Evolutionary conservation across 345 rosid genomes (phyloP).

Genomic region (Orychophragmus violaceus): DNA sequence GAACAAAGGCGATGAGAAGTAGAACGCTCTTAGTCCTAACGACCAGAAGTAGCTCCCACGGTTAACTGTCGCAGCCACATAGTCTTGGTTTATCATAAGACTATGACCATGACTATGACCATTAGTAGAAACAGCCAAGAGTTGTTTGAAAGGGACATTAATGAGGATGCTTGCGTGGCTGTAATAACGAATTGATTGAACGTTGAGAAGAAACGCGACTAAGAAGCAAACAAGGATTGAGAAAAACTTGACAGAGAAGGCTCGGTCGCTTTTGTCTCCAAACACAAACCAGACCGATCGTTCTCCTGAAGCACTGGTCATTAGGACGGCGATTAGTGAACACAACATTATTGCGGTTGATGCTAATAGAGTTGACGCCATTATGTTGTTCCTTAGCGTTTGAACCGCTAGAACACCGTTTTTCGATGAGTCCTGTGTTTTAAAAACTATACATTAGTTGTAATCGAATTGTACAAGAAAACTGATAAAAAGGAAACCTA

Average conservation of each 20-base stretch:
- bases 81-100: conserved; percentile 43
- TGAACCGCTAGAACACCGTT: conserved; percentile 87
- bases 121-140: conserved; percentile 18
- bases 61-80: conserved; percentile 63
- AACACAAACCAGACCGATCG: conserved; percentile 34
- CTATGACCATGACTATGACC: conserved; percentile 31
- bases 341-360: conserved; percentile 79
- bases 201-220: conserved; percentile 59
- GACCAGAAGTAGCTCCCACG: conserved; percentile 92
- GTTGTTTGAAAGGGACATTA: conserved; percentile 62
- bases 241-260: conserved; percentile 63
- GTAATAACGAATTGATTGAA: conserved; percentile 78
- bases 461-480: neutral
- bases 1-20: conserved; percentile 80
- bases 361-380: conserved; percentile 89
- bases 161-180: conserved; percentile 88
- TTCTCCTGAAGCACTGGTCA: conserved; percentile 34
- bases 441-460: neutral
- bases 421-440: conserved; percentile 50
- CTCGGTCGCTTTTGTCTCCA: conserved; percentile 52
- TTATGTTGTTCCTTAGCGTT: conserved; percentile 81
- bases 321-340: conserved; percentile 65
- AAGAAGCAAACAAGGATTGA: conserved; percentile 58
- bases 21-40: conserved; percentile 74
- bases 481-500: neutral